These are phyloP conservation scores for Cyberlindnera saturnus DNA, from an alignment of 805 yeast genomes.

Conservation along the genomic window DNA sequence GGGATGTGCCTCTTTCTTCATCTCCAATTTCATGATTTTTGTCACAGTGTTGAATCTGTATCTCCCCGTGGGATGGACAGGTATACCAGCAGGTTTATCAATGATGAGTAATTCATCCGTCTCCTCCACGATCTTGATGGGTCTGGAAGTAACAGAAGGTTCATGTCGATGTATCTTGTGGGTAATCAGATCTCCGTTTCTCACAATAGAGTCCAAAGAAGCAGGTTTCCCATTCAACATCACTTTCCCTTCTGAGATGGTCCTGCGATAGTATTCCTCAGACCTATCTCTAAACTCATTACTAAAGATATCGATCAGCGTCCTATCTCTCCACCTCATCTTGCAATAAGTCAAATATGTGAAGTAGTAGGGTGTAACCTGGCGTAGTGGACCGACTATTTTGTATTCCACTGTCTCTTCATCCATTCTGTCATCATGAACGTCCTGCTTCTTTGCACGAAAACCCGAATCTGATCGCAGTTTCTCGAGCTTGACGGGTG, in stretches of 20 bases:
- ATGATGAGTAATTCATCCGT: slow-evolving; percentile 74
- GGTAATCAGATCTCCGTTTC: slow-evolving; percentile 77
- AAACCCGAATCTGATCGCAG: slow-evolving; percentile 18
- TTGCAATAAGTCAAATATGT: slow-evolving; percentile 89
- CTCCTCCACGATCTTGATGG: slow-evolving; percentile 35
- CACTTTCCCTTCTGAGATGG: slow-evolving; percentile 61
- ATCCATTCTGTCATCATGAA: slow-evolving; percentile 12
- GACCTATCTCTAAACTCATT: slow-evolving; percentile 81
- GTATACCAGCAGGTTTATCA: slow-evolving; percentile 92
- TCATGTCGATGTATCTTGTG: slow-evolving; percentile 84
- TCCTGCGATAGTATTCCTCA: slow-evolving; percentile 53
- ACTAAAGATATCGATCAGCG: slow-evolving; percentile 71
- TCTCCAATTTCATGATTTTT: slow-evolving; percentile 67
- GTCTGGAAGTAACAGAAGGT: slow-evolving; percentile 42
- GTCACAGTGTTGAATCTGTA: slow-evolving; percentile 72
- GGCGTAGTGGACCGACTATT: slow-evolving; percentile 56
- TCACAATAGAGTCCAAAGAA: slow-evolving; percentile 52
- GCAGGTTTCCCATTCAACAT: slow-evolving; percentile 65
- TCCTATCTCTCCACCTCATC: slow-evolving; percentile 84
- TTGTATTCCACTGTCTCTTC: slow-evolving; percentile 46
- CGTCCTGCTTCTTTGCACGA: slow-evolving; percentile 17
- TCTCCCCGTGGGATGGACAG: slow-evolving; percentile 93
- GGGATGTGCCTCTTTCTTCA: slow-evolving; percentile 56
- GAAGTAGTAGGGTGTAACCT: slow-evolving; percentile 80
- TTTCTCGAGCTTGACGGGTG: slow-evolving; percentile 13